A percentile compares a stretch with the other conserved stretches of the same genome.
Conservation (phyloP, 805 yeast genomes). For the Hanseniaspora jakobsenii region DNA sequence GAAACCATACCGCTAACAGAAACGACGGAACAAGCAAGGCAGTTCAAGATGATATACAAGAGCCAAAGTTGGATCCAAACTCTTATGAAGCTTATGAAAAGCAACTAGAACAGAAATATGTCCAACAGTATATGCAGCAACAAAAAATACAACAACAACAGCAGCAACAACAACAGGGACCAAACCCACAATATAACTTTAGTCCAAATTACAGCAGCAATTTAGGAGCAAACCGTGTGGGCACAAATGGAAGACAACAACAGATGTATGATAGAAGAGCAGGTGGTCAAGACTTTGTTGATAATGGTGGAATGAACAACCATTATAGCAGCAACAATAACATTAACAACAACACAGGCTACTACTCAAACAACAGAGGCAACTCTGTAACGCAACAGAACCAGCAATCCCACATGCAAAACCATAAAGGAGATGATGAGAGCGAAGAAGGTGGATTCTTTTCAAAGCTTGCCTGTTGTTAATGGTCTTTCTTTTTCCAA, state of each 20-base stretch:
- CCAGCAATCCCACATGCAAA: slow-evolving; percentile 18
- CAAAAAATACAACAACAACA: slow-evolving; percentile 20
- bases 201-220: neutral
- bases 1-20: no score
- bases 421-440: slow-evolving; percentile 17
- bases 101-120: slow-evolving; percentile 29
- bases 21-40: no score
- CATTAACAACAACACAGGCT: slow-evolving; percentile 12
- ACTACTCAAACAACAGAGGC: slow-evolving; percentile 4
- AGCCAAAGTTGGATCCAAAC: slow-evolving; percentile 32
- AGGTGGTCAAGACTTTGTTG: neutral
- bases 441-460: slow-evolving; percentile 27
- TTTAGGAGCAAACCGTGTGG: slow-evolving; percentile 5
- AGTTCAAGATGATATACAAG: slow-evolving; percentile 16
- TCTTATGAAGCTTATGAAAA: slow-evolving; percentile 31
- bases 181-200: slow-evolving; percentile 1
- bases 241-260: slow-evolving; percentile 17
- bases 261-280: neutral
- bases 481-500: no score
- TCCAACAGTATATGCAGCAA: slow-evolving; percentile 25
- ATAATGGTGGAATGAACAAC: neutral
- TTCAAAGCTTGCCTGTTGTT: slow-evolving; percentile 29
- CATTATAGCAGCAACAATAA: no score
- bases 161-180: slow-evolving; percentile 12
- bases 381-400: neutral